phyloP scores from a whole-genome alignment of 495 filamentous ascomycete genomes.

The Achaetomiella virescens region DNA sequence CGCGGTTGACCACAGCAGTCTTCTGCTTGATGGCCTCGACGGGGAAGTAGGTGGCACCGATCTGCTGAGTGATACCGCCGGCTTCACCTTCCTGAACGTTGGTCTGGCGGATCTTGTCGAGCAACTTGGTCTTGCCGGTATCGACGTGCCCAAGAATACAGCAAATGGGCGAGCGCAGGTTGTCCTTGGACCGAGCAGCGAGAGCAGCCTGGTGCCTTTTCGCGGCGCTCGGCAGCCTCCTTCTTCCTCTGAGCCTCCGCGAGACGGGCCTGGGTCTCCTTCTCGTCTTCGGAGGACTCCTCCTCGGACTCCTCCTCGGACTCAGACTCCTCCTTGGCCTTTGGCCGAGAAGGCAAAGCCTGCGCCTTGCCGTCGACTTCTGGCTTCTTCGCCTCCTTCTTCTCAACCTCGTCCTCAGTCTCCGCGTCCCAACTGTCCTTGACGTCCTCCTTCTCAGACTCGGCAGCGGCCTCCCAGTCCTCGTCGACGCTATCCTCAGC shows the following conservation, averaged over 20 bases:
- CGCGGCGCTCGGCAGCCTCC: constrained; percentile 82
- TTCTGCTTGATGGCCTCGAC: constrained; percentile 88
- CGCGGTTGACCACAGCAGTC: constrained; percentile 86
- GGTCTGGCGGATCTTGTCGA: constrained; percentile 98
- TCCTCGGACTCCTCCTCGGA: constrained; percentile 39
- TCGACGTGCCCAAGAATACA: constrained; percentile 99
- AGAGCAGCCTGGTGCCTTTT: constrained; percentile 87
- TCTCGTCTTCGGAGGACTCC: constrained; percentile 63
- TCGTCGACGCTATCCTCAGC: constrained; percentile 59
- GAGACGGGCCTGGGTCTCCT: constrained; percentile 56
- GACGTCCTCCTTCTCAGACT: constrained; percentile 62
- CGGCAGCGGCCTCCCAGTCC: constrained; percentile 85
- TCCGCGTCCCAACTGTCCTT: constrained; percentile 96
- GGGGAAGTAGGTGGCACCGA: constrained; percentile 99
- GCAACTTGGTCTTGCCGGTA: constrained; percentile 97
- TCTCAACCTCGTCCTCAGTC: constrained; percentile 64
- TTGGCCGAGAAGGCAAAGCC: constrained; percentile 33
- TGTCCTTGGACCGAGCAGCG: constrained; percentile 84
- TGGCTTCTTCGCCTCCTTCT: constrained; percentile 18
- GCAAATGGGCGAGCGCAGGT: constrained; percentile 96
- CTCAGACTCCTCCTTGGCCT: constrained; percentile 20
- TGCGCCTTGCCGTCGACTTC: constrained; percentile 23
- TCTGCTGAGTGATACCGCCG: constrained; percentile 99
- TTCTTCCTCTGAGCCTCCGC: constrained; percentile 72
- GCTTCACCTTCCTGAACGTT: constrained; percentile 99